Base-by-base conservation (phyloP, 2,329 filamentous ascomycete genomes). In the Fusarium equiseti region DNA sequence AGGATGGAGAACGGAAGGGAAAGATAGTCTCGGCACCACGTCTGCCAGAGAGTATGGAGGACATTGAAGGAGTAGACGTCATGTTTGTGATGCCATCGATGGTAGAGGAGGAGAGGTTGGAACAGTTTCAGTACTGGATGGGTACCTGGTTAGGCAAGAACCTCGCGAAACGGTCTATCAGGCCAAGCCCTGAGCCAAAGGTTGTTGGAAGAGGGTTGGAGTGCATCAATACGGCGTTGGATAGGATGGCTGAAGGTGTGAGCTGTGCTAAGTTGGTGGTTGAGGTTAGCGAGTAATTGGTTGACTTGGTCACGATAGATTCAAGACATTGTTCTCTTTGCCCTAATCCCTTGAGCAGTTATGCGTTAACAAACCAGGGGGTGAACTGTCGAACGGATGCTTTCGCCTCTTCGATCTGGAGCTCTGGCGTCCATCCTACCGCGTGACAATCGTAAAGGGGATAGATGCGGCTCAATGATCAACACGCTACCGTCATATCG, bases 211-310 rank as follows among this genome's bases (percentile, higher is more conserved):
- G 71, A 32, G 81, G 82, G 0, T 45, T 84, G 53, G 75, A 60
- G 8, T 72, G 73, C 43, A 75, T 85, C 3, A 82, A 83, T 73
- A 58, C 38, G 57, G 83, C 78, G n/a, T 52, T 84, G 62, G 78
- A 83, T 26, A 59, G 43, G 18, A 52, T 84, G 16, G 60, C 65
- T 2, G 57, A 31, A n/a, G 82, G 83, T 0, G 81, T 84, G 15
- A 84, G 82, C 46, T 83, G 82, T 64, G 76, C 72, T 0, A 84
- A 84, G 73, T 75, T 84, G 59, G 76, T 84, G 40, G 70, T 84
- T 51, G 79, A 84, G 59, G 32, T 83, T 73, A 66, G 62, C 1
- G 75, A 79, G 51, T 83, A 35, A 76, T 35, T 8, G 2, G 8
- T 6, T 3, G 16, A 18, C 8, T 6, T 18, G 32, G 26, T 26